phyloP scores from a whole-genome alignment of 192 early-diverging fungal genomes.

The Podila clonocystis region DNA sequence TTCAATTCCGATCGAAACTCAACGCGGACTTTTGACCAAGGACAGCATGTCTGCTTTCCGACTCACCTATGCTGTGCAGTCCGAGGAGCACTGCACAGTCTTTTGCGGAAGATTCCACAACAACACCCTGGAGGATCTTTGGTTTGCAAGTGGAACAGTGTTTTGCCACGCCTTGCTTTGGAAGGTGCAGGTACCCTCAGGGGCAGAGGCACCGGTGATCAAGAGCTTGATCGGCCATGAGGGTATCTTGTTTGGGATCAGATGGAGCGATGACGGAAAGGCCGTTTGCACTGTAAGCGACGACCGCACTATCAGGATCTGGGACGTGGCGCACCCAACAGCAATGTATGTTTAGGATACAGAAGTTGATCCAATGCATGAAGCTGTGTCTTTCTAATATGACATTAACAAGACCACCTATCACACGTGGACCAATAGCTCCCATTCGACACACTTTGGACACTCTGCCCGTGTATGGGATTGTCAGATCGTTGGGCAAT shows the following conservation, averaged over 20 bases:
- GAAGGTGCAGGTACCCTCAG: slow-evolving; percentile 56
- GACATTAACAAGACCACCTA: background rate
- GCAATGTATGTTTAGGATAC: slow-evolving; percentile 10
- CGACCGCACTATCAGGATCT: slow-evolving; percentile 84
- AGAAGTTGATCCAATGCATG: background rate
- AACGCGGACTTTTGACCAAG: background rate
- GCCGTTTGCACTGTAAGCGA: slow-evolving; percentile 79
- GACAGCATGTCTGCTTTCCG: slow-evolving; percentile 11
- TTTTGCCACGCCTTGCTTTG: slow-evolving; percentile 86
- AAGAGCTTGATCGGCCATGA: slow-evolving; percentile 68
- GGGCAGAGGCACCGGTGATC: slow-evolving; percentile 48
- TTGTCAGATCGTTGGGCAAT: slow-evolving; percentile 65
- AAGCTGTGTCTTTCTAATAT: background rate
- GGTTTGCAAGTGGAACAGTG: slow-evolving; percentile 82
- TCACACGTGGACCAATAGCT: background rate
- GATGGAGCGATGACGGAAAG: slow-evolving; percentile 69
- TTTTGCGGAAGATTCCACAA: slow-evolving; percentile 82
- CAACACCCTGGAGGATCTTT: slow-evolving; percentile 53
- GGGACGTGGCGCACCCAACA: slow-evolving; percentile 58
- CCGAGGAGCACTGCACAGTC: slow-evolving; percentile 74
- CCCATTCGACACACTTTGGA: slow-evolving; percentile 62
- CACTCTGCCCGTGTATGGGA: slow-evolving; percentile 87
- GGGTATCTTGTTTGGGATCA: slow-evolving; percentile 83
- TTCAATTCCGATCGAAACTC: background rate
- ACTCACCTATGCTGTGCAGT: slow-evolving; percentile 58